A percentile compares a stretch with the other conserved stretches of the same genome.
Conservation (phyloP, 2,329 filamentous ascomycete species). For the Fusarium dimerum region DNA sequence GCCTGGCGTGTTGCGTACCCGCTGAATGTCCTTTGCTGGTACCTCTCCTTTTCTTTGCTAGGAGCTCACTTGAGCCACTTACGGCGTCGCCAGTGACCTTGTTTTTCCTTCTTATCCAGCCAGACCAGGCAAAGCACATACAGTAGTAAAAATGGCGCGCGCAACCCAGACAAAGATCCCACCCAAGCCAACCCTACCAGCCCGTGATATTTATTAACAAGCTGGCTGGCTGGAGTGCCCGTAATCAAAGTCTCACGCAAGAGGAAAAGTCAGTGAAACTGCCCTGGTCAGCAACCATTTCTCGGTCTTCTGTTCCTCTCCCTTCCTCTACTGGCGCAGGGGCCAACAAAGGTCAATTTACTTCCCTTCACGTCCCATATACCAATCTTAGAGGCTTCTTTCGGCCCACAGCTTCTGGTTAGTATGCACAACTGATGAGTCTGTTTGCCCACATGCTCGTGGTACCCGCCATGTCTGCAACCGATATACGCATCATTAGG, state of each 20-base stretch:
- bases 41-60: conserved; percentile 17
- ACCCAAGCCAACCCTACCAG: conserved; percentile 26
- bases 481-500: conserved; percentile 28
- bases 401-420: conserved; percentile 8
- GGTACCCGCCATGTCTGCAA: conserved; percentile 29
- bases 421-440: conserved; percentile 11
- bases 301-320: conserved; percentile 19
- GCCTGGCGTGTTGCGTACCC: conserved; percentile 39
- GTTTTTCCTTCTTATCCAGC: conserved; percentile 9
- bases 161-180: conserved; percentile 17
- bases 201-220: conserved; percentile 8
- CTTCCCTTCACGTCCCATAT: background rate
- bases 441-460: conserved; percentile 17
- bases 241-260: background rate
- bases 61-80: conserved; percentile 24
- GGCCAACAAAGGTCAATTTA: background rate
- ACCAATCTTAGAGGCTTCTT: background rate
- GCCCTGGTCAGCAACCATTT: conserved; percentile 7
- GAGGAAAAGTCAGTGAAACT: background rate
- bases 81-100: conserved; percentile 26
- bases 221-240: background rate
- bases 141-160: conserved; percentile 20
- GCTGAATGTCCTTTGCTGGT: conserved; percentile 37
- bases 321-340: conserved; percentile 9
- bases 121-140: no score